A percentile compares a stretch with the other conserved stretches of the same genome.
Conservation (phyloP, 176 grass and related monocot genomes). For the Bromus sterilis region DNA sequence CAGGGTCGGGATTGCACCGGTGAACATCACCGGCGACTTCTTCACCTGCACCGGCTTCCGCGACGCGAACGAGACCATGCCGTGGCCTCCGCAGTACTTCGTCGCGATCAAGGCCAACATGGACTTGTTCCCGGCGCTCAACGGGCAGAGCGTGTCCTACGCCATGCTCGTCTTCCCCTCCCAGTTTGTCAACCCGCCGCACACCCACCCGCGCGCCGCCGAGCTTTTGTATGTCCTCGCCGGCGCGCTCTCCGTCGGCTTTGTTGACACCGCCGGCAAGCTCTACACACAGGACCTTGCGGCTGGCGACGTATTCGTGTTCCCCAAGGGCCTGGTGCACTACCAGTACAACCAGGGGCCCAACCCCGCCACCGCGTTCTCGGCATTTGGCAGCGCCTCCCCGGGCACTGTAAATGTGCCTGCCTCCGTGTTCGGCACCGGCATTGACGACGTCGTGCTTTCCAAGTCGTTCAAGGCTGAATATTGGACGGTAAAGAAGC, state of each 20-base stretch:
- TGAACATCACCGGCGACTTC: conserved; percentile 16
- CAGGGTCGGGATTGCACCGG: not conserved
- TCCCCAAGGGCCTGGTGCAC: conserved; percentile 40
- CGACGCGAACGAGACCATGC: not conserved
- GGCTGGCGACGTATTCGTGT: conserved; percentile 37
- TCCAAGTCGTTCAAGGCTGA: conserved; percentile 38
- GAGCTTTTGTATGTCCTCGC: conserved; percentile 37
- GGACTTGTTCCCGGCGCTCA: conserved; percentile 41
- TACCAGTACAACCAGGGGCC: conserved; percentile 8
- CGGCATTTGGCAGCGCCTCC: conserved; percentile 25
- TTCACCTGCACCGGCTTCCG: not conserved
- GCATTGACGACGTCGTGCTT: not conserved
- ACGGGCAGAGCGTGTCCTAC: conserved; percentile 38
- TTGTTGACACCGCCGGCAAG: conserved; percentile 26
- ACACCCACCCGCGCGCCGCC: conserved; percentile 46
- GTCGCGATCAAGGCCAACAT: not conserved
- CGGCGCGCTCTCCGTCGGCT: conserved; percentile 35
- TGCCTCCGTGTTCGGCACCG: conserved; percentile 19
- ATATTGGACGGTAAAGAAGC: not conserved
- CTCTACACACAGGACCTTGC: conserved; percentile 19
- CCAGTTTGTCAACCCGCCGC: conserved; percentile 26
- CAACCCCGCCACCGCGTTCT: not conserved
- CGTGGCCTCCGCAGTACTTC: not conserved
- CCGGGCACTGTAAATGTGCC: not conserved
- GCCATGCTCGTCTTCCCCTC: conserved; percentile 19